These are phyloP conservation scores for Acanthochlamys bracteata DNA, from an alignment of 106 monocot genomes.

Conservation along the genomic window DNA sequence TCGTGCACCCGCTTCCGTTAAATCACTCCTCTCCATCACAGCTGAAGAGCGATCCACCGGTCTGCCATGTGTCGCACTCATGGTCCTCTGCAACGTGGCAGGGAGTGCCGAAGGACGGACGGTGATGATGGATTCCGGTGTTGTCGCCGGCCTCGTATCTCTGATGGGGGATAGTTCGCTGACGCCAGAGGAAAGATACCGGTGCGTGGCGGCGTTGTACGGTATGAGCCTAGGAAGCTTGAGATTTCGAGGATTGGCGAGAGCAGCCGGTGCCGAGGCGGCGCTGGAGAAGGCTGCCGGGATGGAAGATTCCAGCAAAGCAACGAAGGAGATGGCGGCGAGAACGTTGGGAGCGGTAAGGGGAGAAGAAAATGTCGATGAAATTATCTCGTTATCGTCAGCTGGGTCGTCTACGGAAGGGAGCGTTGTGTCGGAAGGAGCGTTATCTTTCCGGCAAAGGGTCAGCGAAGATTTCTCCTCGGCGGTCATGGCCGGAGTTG, in stretches of 20 bases:
- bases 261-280: constrained; percentile 5
- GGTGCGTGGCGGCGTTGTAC: constrained; percentile 43
- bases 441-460: not conserved
- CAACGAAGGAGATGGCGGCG: constrained; percentile 4
- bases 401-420: not conserved
- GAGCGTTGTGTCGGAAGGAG: constrained; percentile 4
- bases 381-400: no score
- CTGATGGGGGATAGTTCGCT: constrained; percentile 15
- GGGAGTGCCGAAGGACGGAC: constrained; percentile 35
- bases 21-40: constrained; percentile 10
- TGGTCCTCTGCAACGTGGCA: constrained; percentile 48
- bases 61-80: constrained; percentile 32
- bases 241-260: constrained; percentile 63
- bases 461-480: not conserved
- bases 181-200: not conserved
- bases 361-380: constrained; percentile 23
- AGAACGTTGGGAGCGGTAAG: constrained; percentile 22
- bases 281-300: not conserved
- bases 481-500: no score
- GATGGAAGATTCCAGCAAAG: constrained; percentile 30
- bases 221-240: constrained; percentile 60
- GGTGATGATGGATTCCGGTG: constrained; percentile 58
- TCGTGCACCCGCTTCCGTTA: constrained; percentile 28
- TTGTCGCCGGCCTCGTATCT: constrained; percentile 32
- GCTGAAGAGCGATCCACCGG: not conserved